phyloP scores from a whole-genome alignment of 73 alveolate species.

The Breviolum minutum region DNA sequence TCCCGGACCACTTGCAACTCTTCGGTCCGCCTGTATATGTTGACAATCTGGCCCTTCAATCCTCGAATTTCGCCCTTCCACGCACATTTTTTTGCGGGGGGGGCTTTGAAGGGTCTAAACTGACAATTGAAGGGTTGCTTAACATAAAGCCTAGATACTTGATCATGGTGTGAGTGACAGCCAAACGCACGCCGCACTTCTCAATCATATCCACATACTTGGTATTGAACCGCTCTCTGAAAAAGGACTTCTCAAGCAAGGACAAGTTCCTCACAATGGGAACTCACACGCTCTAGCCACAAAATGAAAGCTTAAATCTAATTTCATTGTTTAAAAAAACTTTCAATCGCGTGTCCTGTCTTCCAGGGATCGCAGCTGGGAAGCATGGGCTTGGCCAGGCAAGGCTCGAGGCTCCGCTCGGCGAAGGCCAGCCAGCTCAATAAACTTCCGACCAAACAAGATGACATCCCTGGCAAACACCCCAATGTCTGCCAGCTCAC shows the following conservation, averaged over 20 bases:
- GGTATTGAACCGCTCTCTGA: neutral
- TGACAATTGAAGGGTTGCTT: neutral
- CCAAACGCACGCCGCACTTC: neutral
- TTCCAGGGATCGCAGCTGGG: neutral
- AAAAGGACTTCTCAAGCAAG: neutral
- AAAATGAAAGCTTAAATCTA: too few species aligned
- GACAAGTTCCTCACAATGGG: neutral
- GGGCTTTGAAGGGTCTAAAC: neutral
- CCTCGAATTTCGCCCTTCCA: neutral
- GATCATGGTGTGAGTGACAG: neutral
- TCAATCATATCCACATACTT: neutral
- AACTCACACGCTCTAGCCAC: too few species aligned
- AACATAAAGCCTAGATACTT: neutral
- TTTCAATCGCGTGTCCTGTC: neutral
- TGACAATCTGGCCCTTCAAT: neutral
- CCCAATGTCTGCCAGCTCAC: neutral
- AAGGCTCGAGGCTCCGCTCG: constrained; percentile 3
- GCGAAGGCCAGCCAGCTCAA: neutral
- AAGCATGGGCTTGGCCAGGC: constrained; percentile 22
- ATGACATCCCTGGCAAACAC: neutral
- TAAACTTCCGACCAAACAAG: neutral
- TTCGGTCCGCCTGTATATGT: neutral
- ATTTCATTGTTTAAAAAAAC: too few species aligned
- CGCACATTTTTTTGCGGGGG: neutral
- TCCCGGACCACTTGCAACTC: neutral